Conservation (phyloP, 2,329 filamentous ascomycete species). For the Nigrospora oryzae region DNA sequence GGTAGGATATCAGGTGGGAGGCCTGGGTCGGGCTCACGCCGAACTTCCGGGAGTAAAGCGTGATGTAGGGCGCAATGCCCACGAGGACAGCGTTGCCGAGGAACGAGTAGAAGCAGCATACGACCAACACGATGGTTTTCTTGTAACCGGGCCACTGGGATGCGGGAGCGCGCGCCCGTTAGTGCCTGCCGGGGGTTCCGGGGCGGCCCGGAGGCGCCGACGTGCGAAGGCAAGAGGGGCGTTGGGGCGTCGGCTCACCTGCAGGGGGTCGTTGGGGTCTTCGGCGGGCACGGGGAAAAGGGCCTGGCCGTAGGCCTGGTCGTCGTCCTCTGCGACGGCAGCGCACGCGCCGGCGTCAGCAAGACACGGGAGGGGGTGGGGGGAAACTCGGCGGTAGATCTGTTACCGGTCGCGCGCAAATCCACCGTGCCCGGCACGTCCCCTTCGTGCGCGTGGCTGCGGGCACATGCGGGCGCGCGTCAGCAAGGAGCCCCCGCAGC, state of each 20-base stretch:
- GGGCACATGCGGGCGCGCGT: neutral
- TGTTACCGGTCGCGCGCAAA: conserved; percentile 21
- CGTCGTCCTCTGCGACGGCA: conserved; percentile 41
- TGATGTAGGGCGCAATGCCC: conserved; percentile 50
- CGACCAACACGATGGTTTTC: conserved; percentile 46
- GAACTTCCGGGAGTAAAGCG: conserved; percentile 43
- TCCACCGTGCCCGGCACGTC: conserved; percentile 17
- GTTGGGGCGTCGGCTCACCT: conserved; percentile 19
- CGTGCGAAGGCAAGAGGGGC: too few relatives aligned
- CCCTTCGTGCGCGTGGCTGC: conserved; percentile 16
- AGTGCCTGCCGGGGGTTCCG: too few relatives aligned
- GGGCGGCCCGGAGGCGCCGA: too few relatives aligned
- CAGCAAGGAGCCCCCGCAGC: conserved; percentile 1
- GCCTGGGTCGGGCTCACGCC: conserved; percentile 39
- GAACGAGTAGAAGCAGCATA: conserved; percentile 48
- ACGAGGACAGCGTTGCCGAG: conserved; percentile 48
- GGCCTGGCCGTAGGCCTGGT: conserved; percentile 51
- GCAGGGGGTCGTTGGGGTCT: conserved; percentile 52
- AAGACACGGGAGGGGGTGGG: too few relatives aligned
- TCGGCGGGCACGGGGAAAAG: conserved; percentile 52
- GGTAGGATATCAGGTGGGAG: conserved; percentile 49
- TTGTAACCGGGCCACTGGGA: conserved; percentile 43
- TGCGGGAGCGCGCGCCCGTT: too few relatives aligned
- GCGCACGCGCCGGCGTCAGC: neutral
- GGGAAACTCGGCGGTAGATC: neutral